Base-by-base conservation (phyloP, 192 early-diverging fungal genomes). In the Podila minutissima region DNA sequence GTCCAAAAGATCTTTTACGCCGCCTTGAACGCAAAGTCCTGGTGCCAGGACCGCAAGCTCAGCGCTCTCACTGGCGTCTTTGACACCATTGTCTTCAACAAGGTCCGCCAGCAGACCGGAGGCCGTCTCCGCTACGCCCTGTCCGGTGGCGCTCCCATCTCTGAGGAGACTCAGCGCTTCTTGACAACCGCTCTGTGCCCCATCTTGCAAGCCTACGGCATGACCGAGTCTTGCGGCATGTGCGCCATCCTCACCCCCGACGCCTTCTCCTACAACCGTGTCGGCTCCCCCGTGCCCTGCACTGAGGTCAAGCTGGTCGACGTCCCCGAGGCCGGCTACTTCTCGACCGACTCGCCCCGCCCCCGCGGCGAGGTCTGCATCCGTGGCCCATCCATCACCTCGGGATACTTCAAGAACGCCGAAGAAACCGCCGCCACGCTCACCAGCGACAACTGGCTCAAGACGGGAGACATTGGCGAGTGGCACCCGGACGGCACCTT, bases 141-240 rank as follows among this genome's bases (percentile, higher is more conserved):
- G 24, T 91, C 91, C 2, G 95, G 95, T 71, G 96, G 97, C 67
- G 97, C 97, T 17, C 94, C 93, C 32, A 85, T 98, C 74, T 93
- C 92, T 53, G 17, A 77, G 35, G 93, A 94, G 57, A 97, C 95
- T 26, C 95, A 96, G 74, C 83, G 88, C 65, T 96, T 96, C 61
- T 83, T 98, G 35, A 87, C 89, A 4, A 89, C 91, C 7, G 72
- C 88, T 0, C 66, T 97, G 29, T 95, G 93, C 74, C 90, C 93
- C 17, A 84, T 96, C 63, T 67, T 96, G 37, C 91, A 93, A 60
- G 97, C 94, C 2, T 96, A 95, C 84, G 96, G 94, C 19, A 86
- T 93, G 88, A 90, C 93, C 59, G 94, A 96, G 82, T 91, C 88
- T 32, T 89, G 87, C 61, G 95, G 92, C 46, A 87, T 93, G 69